These are phyloP conservation scores for Pichia kudriavzevii DNA, from an alignment of 1,139 yeast species.

Conservation along the genomic window DNA sequence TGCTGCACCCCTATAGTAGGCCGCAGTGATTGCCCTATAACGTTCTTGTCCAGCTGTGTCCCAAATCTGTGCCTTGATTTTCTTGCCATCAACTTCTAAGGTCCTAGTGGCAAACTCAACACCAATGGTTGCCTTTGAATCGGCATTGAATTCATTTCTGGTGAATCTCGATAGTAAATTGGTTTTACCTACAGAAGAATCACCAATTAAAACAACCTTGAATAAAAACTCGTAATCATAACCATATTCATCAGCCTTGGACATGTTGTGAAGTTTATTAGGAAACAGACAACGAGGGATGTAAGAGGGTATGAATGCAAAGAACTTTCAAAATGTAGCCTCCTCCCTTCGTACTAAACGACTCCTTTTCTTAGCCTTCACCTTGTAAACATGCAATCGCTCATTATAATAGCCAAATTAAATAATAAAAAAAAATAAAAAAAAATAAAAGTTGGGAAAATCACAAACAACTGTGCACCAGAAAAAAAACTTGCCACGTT, in stretches of 20 bases:
- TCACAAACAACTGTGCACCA: no score
- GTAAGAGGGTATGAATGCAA: no score
- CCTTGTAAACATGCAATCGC: no score
- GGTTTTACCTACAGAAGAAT: constrained; percentile 96
- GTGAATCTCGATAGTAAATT: constrained; percentile 90
- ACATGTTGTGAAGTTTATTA: no score
- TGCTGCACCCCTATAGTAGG: constrained; percentile 96
- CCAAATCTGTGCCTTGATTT: constrained; percentile 98
- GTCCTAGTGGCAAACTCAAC: constrained; percentile 98
- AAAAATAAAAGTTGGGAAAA: no score
- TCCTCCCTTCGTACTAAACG: no score
- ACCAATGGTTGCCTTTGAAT: constrained; percentile 91
- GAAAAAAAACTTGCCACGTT: no score
- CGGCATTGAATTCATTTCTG: constrained; percentile 89
- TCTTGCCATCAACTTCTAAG: constrained; percentile 86
- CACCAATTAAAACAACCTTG: constrained; percentile 95
- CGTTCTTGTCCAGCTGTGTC: constrained; percentile 99
- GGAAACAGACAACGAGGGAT: no score
- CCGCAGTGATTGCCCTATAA: constrained; percentile 94
- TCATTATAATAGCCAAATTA: no score
- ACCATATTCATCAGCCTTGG: constrained; percentile 56
- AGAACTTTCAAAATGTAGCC: no score
- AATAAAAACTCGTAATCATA: constrained; percentile 94
- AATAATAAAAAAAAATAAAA: no score
- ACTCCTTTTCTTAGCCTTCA: no score